Evolutionary conservation across 441 rosid genomes (phyloP), one percentile per base, ranked within the genome.

Genomic region (Brassica hybrid): DNA sequence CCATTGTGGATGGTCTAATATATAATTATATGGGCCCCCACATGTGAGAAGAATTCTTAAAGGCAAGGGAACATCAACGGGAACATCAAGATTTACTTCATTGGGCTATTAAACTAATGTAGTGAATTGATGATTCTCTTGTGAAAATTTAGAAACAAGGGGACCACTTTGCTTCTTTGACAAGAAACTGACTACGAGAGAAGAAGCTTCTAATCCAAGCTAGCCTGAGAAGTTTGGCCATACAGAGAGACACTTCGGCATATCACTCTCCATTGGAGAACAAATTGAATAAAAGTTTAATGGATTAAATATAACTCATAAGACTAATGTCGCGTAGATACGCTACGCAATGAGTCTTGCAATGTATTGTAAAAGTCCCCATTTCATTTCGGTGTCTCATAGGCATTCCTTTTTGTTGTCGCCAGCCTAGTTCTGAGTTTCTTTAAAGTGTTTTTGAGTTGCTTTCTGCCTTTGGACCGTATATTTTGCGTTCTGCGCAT

Each of bases 371-470:
- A 34, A 34, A 34, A 38, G 70, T 68, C 60, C 16, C 36, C 68
- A 14, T 67, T 25, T 50, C 65, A 67, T 48, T 34, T 21, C 17
- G 12, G n/a, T n/a, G 70, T 14, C 10, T 48, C 58, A 14, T 61
- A n/a, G 17, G 19, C 73, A 67, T 80, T 90, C 97, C 93, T 87
- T 81, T 27, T 18, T 67, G 18, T 59, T 67, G 18, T 59, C 77
- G 43, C 65, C 75, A 43, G 76, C 72, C 54, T 34, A 87, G 84
- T 77, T 77, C 81, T 27, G 32, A 27, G 6, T 27, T 27, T 5
- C 30, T 52, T 73, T 82, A 91, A 80, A 57, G 84, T 78, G 65
- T 36, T 83, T 84, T 89, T 86, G 30, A 91, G 97, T 70, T 82
- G 92, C 80, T 82, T 86, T 88, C 82, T 89, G 30, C 94, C 91